Percentiles rank a stretch among this genome's conserved stretches.
phyloP scores from a whole-genome alignment of 2,329 filamentous ascomycete species.

The Raffaelea deltoideospora region DNA sequence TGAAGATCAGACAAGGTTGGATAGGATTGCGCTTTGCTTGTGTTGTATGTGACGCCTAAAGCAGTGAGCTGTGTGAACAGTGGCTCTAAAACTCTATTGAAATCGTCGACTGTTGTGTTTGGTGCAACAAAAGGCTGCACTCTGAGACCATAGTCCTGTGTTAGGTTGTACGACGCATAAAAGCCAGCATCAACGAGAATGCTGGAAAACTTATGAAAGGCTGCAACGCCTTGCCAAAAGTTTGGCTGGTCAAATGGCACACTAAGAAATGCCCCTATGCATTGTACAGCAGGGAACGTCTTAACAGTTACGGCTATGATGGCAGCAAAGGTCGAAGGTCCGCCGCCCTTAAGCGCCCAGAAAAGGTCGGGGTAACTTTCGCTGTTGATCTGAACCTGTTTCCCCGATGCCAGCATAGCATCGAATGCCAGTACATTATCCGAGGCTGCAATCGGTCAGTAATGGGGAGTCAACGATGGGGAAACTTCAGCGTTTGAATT shows the following conservation, averaged over 20 bases:
- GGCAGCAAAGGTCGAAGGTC: slow-evolving; percentile 34
- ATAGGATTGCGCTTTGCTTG: slow-evolving; percentile 13
- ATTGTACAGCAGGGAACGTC: slow-evolving; percentile 20
- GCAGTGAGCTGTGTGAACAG: slow-evolving; percentile 19
- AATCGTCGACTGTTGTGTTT: slow-evolving; percentile 18
- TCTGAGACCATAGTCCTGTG: slow-evolving; percentile 19
- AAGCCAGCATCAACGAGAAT: slow-evolving; percentile 25
- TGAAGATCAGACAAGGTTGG: slow-evolving; percentile 21
- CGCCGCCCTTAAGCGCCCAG: slow-evolving; percentile 40
- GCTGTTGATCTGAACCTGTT: slow-evolving; percentile 26
- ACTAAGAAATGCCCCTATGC: slow-evolving; percentile 2
- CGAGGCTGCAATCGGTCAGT: slow-evolving; percentile 16
- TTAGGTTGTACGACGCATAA: slow-evolving; percentile 27
- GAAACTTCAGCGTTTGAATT: no score
- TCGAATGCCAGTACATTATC: slow-evolving; percentile 33
- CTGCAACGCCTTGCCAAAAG: slow-evolving; percentile 29
- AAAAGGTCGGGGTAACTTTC: slow-evolving; percentile 35
- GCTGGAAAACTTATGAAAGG: slow-evolving; percentile 28
- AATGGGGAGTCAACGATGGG: neutral
- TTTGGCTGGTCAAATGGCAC: slow-evolving; percentile 1
- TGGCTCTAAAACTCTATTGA: neutral
- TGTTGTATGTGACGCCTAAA: slow-evolving; percentile 17
- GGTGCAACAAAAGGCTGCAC: slow-evolving; percentile 22
- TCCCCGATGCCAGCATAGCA: slow-evolving; percentile 28
- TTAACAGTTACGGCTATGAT: slow-evolving; percentile 37